phyloP scores from a whole-genome alignment of 257 asterid species.

The Solanum chmielewskii region DNA sequence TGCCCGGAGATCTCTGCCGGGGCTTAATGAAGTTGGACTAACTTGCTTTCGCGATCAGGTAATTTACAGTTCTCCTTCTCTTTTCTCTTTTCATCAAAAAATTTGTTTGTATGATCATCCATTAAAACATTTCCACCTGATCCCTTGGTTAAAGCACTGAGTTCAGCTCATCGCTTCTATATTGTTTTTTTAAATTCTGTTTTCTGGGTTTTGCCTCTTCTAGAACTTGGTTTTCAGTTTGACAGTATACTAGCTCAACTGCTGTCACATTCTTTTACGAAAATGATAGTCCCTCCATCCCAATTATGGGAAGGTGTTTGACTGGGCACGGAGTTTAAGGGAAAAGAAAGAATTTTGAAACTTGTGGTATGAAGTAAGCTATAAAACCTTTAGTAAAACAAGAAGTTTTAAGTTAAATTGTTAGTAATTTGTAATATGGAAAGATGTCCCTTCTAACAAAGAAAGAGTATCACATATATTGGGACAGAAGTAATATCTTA shows the following conservation, averaged over 20 bases:
- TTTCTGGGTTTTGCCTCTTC: neutral
- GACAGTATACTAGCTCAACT: neutral
- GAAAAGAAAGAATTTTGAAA: neutral
- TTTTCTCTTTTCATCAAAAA: neutral
- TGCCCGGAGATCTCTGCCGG: slow-evolving; percentile 93
- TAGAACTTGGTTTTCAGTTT: neutral
- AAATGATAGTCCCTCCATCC: neutral
- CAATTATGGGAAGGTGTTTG: neutral
- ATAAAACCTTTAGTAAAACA: neutral
- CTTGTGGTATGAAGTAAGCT: neutral
- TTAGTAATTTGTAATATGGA: neutral
- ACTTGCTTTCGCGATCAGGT: slow-evolving; percentile 93
- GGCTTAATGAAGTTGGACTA: slow-evolving; percentile 86
- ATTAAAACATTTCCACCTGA: neutral
- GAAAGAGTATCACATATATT: neutral
- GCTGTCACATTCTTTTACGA: neutral
- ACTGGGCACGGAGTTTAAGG: neutral
- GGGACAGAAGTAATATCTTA: neutral
- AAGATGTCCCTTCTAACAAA: neutral
- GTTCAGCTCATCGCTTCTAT: neutral
- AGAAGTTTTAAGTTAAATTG: neutral
- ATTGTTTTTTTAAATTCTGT: neutral
- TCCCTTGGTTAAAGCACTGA: neutral
- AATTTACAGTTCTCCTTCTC: slow-evolving; percentile 1
- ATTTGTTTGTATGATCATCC: neutral